Conservation (phyloP, 495 filamentous ascomycete genomes). For the Rhypophila decipiens region DNA sequence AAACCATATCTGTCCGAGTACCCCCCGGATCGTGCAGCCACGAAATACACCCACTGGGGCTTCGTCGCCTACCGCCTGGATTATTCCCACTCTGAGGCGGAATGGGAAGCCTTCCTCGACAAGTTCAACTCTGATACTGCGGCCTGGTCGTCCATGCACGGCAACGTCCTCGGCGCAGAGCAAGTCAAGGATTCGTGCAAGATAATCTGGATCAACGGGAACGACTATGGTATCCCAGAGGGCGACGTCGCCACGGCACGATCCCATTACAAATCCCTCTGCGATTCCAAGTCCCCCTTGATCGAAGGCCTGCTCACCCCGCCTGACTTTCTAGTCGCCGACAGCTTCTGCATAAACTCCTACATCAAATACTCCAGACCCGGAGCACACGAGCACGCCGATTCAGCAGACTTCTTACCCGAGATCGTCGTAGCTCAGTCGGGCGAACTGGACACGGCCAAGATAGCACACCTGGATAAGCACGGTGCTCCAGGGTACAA, state of each 20-base stretch:
- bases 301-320: no score
- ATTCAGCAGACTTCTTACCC: no score
- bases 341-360: no score
- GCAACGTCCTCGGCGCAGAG: conserved; percentile 1
- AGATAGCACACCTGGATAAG: no score
- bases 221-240: conserved; percentile 8
- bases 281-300: no score
- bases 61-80: conserved; percentile 14
- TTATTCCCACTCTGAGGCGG: conserved; percentile 3
- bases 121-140: conserved; percentile 6
- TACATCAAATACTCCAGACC: no score
- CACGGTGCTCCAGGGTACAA: no score
- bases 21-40: neutral
- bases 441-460: no score
- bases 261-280: no score
- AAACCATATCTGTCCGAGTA: neutral
- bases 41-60: conserved; percentile 9
- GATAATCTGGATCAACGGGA: conserved; percentile 15
- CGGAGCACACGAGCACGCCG: no score
- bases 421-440: no score
- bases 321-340: no score
- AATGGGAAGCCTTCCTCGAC: conserved; percentile 6
- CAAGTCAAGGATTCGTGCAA: conserved; percentile 1
- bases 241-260: conserved; percentile 10
- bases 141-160: conserved; percentile 2